phyloP scores from a whole-genome alignment of 441 rosid genomes.

The Adansonia grandidieri region DNA sequence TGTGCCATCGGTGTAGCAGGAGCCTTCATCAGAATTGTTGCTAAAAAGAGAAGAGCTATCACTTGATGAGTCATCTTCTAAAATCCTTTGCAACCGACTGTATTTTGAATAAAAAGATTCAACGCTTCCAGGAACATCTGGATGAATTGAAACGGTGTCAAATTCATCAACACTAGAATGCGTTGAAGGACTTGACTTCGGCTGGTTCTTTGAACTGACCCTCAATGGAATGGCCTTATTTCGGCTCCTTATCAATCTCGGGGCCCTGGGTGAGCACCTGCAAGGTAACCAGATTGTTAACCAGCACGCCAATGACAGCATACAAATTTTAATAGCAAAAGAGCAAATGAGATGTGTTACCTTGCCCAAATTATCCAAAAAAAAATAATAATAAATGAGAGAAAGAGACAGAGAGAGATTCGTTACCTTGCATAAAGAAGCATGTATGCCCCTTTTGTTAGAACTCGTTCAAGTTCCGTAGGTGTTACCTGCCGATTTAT shows the following conservation, averaged over 20 bases:
- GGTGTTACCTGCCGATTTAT: slow-evolving; percentile 62
- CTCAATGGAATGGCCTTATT: not conserved
- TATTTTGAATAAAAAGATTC: slow-evolving; percentile 74
- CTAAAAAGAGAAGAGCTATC: slow-evolving; percentile 84
- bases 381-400: too few relatives aligned
- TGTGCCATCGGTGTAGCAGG: slow-evolving; percentile 86
- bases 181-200: slow-evolving; percentile 39
- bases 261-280: slow-evolving; percentile 94
- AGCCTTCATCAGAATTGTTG: slow-evolving; percentile 90
- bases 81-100: slow-evolving; percentile 59
- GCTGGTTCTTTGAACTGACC: slow-evolving; percentile 37
- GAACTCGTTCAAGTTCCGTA: slow-evolving; percentile 72
- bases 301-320: not conserved
- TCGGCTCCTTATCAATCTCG: slow-evolving; percentile 63
- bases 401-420: too few relatives aligned
- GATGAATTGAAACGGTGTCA: slow-evolving; percentile 32
- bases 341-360: slow-evolving; percentile 42
- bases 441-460: slow-evolving; percentile 89
- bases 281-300: slow-evolving; percentile 24
- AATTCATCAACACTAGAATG: slow-evolving; percentile 33
- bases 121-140: slow-evolving; percentile 44
- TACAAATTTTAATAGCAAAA: slow-evolving; percentile 5
- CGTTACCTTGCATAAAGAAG: slow-evolving; percentile 61
- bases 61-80: slow-evolving; percentile 77
- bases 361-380: slow-evolving; percentile 31